phyloP scores from a whole-genome alignment of 345 rosid genomes.

The Ailanthus altissimus region DNA sequence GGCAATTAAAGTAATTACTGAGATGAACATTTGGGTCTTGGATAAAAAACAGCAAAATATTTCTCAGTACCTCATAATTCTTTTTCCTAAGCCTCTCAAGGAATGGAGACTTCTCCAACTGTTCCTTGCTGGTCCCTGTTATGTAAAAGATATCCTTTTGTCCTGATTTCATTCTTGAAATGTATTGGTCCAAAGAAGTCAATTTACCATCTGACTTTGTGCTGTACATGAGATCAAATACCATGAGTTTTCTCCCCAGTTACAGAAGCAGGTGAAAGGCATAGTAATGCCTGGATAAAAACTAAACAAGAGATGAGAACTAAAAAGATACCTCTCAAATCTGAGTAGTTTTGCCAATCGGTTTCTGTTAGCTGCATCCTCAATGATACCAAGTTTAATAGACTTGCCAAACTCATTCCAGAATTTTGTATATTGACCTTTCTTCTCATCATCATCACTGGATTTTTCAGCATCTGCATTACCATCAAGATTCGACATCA shows the following conservation, averaged over 20 bases:
- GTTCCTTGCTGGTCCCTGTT: conserved; percentile 94
- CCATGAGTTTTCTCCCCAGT: not conserved
- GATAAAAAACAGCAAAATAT: not conserved
- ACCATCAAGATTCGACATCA: conserved; percentile 12
- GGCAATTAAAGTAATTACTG: not conserved
- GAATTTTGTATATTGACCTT: conserved; percentile 85
- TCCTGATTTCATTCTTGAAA: conserved; percentile 83
- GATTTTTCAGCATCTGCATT: conserved; percentile 67
- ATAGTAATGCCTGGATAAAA: not conserved
- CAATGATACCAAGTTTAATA: conserved; percentile 90
- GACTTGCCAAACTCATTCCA: conserved; percentile 99
- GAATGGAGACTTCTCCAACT: conserved; percentile 91
- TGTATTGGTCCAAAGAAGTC: conserved; percentile 94
- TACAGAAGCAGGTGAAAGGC: not conserved
- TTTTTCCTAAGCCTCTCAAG: conserved; percentile 94
- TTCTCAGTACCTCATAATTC: conserved; percentile 67
- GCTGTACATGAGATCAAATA: conserved; percentile 43
- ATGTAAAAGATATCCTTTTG: conserved; percentile 94
- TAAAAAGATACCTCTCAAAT: conserved; percentile 66
- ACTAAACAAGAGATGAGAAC: not conserved
- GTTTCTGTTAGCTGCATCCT: conserved; percentile 95
- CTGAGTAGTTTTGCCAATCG: conserved; percentile 91
- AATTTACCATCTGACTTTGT: conserved; percentile 88
- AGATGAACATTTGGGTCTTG: not conserved
- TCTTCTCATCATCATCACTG: conserved; percentile 67